Percentiles rank a stretch among this genome's conserved stretches.
phyloP scores from a whole-genome alignment of 169 alveolate genomes.

The Plasmodium yoelii region DNA sequence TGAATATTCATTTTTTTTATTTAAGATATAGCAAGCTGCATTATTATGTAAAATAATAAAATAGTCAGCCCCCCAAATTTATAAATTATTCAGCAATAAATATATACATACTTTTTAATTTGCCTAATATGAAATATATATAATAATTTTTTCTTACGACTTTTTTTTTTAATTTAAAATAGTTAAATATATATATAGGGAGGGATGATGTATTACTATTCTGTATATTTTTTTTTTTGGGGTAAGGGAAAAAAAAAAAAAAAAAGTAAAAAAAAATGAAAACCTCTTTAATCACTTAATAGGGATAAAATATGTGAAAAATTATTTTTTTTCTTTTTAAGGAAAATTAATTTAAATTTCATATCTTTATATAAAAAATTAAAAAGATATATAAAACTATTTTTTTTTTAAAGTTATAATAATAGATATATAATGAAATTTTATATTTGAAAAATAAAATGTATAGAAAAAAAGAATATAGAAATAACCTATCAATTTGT shows the following conservation, averaged over 20 bases:
- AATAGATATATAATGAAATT: constrained; percentile 4
- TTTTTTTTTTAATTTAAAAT: background rate
- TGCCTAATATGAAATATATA: background rate
- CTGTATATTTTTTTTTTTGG: background rate
- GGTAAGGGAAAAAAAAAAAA: too few relatives aligned
- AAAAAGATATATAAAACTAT: background rate
- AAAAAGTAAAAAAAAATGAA: background rate
- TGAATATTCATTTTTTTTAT: too few relatives aligned
- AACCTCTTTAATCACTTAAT: constrained; percentile 65
- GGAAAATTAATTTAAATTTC: background rate
- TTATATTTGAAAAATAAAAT: too few relatives aligned
- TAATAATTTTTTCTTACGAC: too few relatives aligned
- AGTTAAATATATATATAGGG: background rate
- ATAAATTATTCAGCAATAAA: background rate
- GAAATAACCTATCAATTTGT: too few relatives aligned
- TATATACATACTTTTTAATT: background rate
- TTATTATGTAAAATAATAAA: too few relatives aligned
- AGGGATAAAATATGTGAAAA: background rate
- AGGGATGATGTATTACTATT: too few relatives aligned
- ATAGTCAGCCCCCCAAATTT: too few relatives aligned
- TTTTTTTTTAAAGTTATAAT: background rate
- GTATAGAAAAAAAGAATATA: background rate
- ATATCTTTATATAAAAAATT: background rate
- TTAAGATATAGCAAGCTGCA: too few relatives aligned
- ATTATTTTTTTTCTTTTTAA: background rate